Evolutionary conservation across 2,329 filamentous ascomycete genomes (phyloP).

Genomic region (Cadophora sp.): DNA sequence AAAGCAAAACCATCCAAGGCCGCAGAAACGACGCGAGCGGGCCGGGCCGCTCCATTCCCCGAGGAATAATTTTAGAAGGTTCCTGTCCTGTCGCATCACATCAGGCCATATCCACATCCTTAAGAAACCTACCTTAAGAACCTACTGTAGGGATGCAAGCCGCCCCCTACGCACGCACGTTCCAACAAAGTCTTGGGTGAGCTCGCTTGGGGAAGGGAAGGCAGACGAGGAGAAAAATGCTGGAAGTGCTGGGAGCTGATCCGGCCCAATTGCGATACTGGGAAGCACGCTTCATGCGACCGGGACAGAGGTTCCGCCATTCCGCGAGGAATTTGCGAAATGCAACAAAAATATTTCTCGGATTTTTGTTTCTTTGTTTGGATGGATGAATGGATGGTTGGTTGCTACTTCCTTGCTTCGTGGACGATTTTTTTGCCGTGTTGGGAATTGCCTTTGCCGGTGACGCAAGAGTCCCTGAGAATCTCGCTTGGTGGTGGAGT

Average conservation of each 20-base stretch:
- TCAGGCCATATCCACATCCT: not conserved
- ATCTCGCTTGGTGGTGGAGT: not conserved
- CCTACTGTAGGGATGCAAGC: not conserved
- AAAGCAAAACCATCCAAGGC: not conserved
- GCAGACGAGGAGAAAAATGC: not conserved
- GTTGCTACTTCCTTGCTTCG: constrained; percentile 9
- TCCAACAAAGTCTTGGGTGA: not conserved
- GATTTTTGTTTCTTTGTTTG: no score
- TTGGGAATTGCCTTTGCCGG: not conserved
- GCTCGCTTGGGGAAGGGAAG: no score
- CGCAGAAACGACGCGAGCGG: not conserved
- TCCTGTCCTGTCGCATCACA: no score
- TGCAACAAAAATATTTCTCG: constrained; percentile 15
- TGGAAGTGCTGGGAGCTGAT: constrained; percentile 7
- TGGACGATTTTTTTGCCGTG: not conserved
- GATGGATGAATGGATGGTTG: no score
- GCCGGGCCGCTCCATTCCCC: constrained; percentile 3
- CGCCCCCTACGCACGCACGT: not conserved
- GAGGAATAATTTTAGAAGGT: not conserved
- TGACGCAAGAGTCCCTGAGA: not conserved
- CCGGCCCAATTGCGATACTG: constrained; percentile 8
- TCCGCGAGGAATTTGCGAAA: constrained; percentile 18
- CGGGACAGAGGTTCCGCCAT: not conserved
- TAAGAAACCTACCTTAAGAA: not conserved
- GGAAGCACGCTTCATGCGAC: constrained; percentile 5